Evolutionary conservation across 306 rosid genomes (phyloP).

Genomic region (Trifolium pratense): DNA sequence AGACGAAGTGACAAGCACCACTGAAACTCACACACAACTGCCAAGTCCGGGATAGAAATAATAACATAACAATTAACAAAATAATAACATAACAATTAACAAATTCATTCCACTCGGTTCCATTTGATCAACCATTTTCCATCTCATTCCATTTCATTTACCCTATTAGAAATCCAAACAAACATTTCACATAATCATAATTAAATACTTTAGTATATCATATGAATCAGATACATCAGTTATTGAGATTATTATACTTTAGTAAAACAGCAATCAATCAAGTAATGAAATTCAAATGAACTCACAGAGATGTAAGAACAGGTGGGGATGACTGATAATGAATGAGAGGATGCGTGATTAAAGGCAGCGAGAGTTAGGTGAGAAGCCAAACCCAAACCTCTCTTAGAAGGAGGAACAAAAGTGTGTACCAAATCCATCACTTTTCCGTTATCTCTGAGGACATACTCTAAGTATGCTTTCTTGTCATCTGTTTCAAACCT

Average conservation of each 20-base stretch:
- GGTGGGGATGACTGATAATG: conserved; percentile 68
- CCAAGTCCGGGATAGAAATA: no score
- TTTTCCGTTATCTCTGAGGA: conserved; percentile 50
- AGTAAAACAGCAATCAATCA: no score
- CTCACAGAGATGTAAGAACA: conserved; percentile 90
- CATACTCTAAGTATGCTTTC: conserved; percentile 70
- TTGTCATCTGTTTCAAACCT: conserved; percentile 89
- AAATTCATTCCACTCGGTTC: neutral
- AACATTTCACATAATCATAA: no score
- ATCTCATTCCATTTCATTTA: neutral
- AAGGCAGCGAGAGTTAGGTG: conserved; percentile 82
- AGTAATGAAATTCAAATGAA: neutral
- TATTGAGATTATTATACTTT: no score
- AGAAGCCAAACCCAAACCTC: conserved; percentile 87
- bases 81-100: no score
- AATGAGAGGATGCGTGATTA: conserved; percentile 67
- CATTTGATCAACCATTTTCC: neutral
- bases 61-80: no score
- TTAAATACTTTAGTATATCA: no score
- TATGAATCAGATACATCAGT: no score
- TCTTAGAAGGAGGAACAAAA: conserved; percentile 79
- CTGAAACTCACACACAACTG: no score
- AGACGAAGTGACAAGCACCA: no score
- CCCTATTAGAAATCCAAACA: no score
- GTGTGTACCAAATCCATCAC: conserved; percentile 85